Evolutionary conservation across 441 rosid genomes (phyloP), one percentile per base, ranked within the genome.

Genomic region (Daphne laureola): DNA sequence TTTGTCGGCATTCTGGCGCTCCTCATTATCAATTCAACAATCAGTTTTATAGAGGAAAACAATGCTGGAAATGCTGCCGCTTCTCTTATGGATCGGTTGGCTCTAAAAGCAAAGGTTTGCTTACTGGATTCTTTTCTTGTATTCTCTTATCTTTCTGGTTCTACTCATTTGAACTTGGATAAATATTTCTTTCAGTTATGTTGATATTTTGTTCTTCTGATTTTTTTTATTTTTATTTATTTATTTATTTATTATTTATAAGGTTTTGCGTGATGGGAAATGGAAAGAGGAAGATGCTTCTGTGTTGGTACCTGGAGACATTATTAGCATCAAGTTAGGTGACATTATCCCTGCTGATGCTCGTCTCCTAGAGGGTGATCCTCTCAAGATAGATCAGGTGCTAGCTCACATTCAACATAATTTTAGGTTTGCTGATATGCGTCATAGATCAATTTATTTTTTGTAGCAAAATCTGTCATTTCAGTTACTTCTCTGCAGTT

Each of bases 31-130:
- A 82, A 82, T 43, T 82, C 85, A 31, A 75, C 88, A 54, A 79
- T 79, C 76, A 79, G 85, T 55, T 82, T 79, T 41, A 41, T 77
- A 21, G 85, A 79, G 69, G 88, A 82, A 69, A 79, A 77, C 77
- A 82, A 79, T 57, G 85, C 85, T 1, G 88, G 64, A 52, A 82
- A 82, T 48, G 88, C 88, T 18, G 83, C 88, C 18, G 83, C 88
- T 17, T 81, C 88, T 54, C 81, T 82, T 31, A 82, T 77, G 88
- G 88, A 85, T 49, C 78, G 81, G 11, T 61, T 82, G 61, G 63
- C 63, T 58, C 85, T 83, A 23, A 82, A 75, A 69, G 85, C 83
- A 0, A 82, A 77, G 85, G 83, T 76, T 40, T 40, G 5, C 17
- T 5, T 5, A 4, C 17, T 31, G 38, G 6, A 31, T 15, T 25